Evolutionary conservation across 169 alveolate species (phyloP).

Genomic region (Plasmodium sp.): DNA sequence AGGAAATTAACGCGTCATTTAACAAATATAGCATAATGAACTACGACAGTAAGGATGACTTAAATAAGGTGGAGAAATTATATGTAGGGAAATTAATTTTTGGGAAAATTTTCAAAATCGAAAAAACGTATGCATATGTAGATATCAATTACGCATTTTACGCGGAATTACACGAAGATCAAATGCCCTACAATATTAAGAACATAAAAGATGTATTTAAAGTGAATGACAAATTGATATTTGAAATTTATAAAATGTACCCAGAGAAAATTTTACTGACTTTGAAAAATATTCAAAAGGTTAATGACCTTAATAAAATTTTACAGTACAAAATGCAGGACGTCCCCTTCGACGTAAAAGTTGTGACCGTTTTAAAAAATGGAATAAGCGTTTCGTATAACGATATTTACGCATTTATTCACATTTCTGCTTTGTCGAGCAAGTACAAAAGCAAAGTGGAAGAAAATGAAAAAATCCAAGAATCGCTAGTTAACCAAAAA

Average conservation of each 20-base stretch:
- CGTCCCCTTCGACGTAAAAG: slow-evolving; percentile 60
- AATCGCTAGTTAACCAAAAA: slow-evolving; percentile 31
- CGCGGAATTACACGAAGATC: slow-evolving; percentile 69
- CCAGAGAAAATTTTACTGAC: slow-evolving; percentile 56
- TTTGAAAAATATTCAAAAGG: slow-evolving; percentile 72
- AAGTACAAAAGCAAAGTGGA: slow-evolving; percentile 40
- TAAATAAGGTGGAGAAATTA: slow-evolving; percentile 41
- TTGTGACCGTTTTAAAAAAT: slow-evolving; percentile 39
- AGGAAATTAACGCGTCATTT: slow-evolving; percentile 32
- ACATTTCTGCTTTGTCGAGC: slow-evolving; percentile 55
- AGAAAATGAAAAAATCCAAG: slow-evolving; percentile 38
- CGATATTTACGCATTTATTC: slow-evolving; percentile 57
- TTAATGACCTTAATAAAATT: slow-evolving; percentile 69
- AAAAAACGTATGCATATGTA: slow-evolving; percentile 66
- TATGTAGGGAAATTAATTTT: slow-evolving; percentile 74
- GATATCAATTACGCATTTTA: slow-evolving; percentile 64
- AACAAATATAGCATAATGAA: slow-evolving; percentile 68
- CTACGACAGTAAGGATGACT: slow-evolving; percentile 66
- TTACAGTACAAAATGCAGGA: slow-evolving; percentile 45
- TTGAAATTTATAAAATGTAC: slow-evolving; percentile 74
- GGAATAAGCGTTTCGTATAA: slow-evolving; percentile 60
- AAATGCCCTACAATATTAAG: slow-evolving; percentile 64
- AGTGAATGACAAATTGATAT: slow-evolving; percentile 64
- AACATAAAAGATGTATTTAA: slow-evolving; percentile 54
- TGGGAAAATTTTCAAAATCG: slow-evolving; percentile 69